Base-by-base conservation (phyloP, 2,329 filamentous ascomycete species). In the Fusarium anthophilum region DNA sequence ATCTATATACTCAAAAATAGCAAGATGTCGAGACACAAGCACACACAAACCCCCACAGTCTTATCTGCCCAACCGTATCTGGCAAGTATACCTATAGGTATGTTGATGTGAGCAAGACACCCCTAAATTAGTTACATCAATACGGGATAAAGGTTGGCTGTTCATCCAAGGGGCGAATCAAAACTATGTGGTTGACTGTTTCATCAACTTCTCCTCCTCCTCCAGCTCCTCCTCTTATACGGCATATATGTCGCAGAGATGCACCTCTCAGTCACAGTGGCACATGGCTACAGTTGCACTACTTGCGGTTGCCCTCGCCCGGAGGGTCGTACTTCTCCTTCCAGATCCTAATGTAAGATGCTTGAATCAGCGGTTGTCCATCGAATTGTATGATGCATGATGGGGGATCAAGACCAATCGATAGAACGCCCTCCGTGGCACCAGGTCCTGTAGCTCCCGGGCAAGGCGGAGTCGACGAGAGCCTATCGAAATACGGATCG, bases 311-410 rank as follows among this genome's bases (percentile, higher is more conserved):
- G 58, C 77, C 77, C 64, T 81, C 80, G 38, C 81, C 79, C 26
- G 81, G 84, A 39, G 88, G 86, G 78, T 89, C 89, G 85, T 98
- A 98, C 85, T 98, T 98, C 72, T 97, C 95, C 83, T 98, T 98
- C 94, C 96, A 98, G 80, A 98, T 98, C 95, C 94, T 97, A 80
- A 60, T 66, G 56, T 64, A 63, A 47, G 50, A 66, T 65, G 32
- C 62, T 58, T 59, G 58, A 57, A 66, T 78, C 65, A 78, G 76
- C 70, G 56, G 60, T 51, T 64, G 47, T 39, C 41, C 50, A 39
- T 65, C 28, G 54, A 57, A 55, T 63, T 45, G 56, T 65, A 68
- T 35, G 62, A 50, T 72, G 39, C 26, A 62, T 71, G 41, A 24
- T 44, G 50, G 48, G 45, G 39, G 51, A 55, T 57, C 41, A 54